phyloP scores from a whole-genome alignment of 371 early-diverging fungal species.

The Rhizopus sp. region DNA sequence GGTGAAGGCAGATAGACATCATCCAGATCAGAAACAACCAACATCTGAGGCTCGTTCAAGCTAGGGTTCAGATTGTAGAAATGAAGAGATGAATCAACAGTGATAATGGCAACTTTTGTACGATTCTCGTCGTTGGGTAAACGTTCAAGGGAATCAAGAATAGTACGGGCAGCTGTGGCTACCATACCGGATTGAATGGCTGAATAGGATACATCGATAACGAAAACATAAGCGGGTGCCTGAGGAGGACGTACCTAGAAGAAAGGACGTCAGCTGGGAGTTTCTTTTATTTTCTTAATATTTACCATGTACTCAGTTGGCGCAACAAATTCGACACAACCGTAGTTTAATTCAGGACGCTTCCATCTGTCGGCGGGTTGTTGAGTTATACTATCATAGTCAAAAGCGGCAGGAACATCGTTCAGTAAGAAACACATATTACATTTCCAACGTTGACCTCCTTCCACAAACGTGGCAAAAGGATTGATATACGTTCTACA shows the following conservation, averaged over 20 bases:
- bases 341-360: slow-evolving; percentile 85
- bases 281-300: not conserved
- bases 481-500: slow-evolving; percentile 97
- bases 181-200: slow-evolving; percentile 81
- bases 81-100: slow-evolving; percentile 87
- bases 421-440: slow-evolving; percentile 92
- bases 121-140: slow-evolving; percentile 91
- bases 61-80: slow-evolving; percentile 80
- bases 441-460: slow-evolving; percentile 94
- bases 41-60: slow-evolving; percentile 85
- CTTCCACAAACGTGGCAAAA: slow-evolving; percentile 91
- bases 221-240: slow-evolving; percentile 89
- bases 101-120: slow-evolving; percentile 87
- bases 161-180: slow-evolving; percentile 76
- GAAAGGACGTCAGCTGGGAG: not conserved
- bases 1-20: slow-evolving; percentile 89
- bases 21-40: slow-evolving; percentile 90
- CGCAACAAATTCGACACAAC: slow-evolving; percentile 93
- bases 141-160: slow-evolving; percentile 80
- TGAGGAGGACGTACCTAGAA: slow-evolving; percentile 83
- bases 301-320: slow-evolving; percentile 61
- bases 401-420: slow-evolving; percentile 89
- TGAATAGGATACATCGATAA: slow-evolving; percentile 91
- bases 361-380: slow-evolving; percentile 82
- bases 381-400: slow-evolving; percentile 84